Conservation (phyloP, 805 yeast species). For the Jamesozyma hellenica region DNA sequence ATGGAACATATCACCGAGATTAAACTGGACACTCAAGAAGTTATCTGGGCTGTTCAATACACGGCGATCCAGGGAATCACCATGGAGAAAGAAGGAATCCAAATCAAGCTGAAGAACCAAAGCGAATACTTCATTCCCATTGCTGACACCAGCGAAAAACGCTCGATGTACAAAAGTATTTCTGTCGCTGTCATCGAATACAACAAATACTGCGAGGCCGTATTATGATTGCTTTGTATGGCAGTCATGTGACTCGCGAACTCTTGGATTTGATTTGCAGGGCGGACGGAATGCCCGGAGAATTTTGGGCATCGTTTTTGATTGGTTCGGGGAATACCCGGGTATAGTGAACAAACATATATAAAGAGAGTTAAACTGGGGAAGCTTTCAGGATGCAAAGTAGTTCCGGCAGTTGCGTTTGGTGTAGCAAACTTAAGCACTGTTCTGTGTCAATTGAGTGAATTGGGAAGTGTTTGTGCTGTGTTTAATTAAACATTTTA, state of each 20-base stretch:
- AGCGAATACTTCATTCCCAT: constrained; percentile 75
- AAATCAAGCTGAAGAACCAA: constrained; percentile 47
- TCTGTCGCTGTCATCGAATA: constrained; percentile 72
- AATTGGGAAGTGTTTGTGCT: no score
- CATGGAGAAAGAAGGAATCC: constrained; percentile 70
- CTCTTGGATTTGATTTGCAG: neutral
- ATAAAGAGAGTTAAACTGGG: no score
- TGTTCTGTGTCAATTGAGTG: no score
- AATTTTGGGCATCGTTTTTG: neutral
- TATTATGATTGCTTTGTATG: constrained; percentile 16
- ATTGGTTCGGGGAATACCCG: neutral
- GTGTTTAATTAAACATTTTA: no score
- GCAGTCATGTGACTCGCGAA: neutral
- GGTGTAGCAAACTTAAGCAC: no score
- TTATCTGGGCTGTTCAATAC: constrained; percentile 65
- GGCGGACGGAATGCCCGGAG: neutral
- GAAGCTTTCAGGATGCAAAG: no score
- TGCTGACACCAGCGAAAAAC: constrained; percentile 53
- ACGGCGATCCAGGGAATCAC: constrained; percentile 59
- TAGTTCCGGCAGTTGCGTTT: no score
- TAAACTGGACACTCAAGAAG: constrained; percentile 46
- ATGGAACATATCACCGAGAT: constrained; percentile 59
- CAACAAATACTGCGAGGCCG: constrained; percentile 58
- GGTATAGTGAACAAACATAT: no score
- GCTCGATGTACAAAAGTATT: constrained; percentile 59